A percentile compares a stretch with the other conserved stretches of the same genome.
phyloP scores from a whole-genome alignment of 1,284 basidiomycete species.

The Hymenochaete sp. region DNA sequence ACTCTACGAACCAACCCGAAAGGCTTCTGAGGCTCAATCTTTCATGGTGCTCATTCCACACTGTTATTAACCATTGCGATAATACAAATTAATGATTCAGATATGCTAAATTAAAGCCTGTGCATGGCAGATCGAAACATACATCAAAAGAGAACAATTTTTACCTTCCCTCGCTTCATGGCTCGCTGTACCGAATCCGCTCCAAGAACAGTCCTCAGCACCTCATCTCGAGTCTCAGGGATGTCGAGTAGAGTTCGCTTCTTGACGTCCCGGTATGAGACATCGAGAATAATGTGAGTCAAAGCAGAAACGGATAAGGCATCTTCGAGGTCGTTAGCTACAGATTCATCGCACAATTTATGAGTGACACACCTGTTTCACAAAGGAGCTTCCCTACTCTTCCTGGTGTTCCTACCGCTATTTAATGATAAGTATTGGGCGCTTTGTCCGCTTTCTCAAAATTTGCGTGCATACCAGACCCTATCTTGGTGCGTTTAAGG shows the following conservation, averaged over 20 bases:
- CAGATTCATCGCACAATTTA: background rate
- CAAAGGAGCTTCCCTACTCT: slow-evolving; percentile 72
- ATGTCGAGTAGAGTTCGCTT: slow-evolving; percentile 69
- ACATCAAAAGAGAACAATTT: slow-evolving; percentile 63
- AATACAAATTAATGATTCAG: background rate
- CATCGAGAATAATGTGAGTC: slow-evolving; percentile 73
- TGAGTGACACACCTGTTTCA: slow-evolving; percentile 52
- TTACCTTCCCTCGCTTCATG: slow-evolving; percentile 62
- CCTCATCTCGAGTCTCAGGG: slow-evolving; percentile 70
- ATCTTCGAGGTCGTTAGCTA: slow-evolving; percentile 36
- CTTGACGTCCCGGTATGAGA: slow-evolving; percentile 64
- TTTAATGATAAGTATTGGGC: background rate
- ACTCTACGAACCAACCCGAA: slow-evolving; percentile 80
- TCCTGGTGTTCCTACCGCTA: slow-evolving; percentile 73
- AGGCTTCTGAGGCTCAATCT: slow-evolving; percentile 55
- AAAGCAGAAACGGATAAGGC: slow-evolving; percentile 61
- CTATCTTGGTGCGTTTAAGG: slow-evolving; percentile 65
- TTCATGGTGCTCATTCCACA: slow-evolving; percentile 11
- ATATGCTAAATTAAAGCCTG: background rate
- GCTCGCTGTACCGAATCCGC: slow-evolving; percentile 50
- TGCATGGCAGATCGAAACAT: background rate
- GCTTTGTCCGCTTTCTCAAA: background rate
- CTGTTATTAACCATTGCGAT: slow-evolving; percentile 2
- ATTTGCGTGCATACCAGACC: slow-evolving; percentile 28
- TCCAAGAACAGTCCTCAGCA: slow-evolving; percentile 68